phyloP scores from a whole-genome alignment of 2,329 filamentous ascomycete species.

The Xylaria sp. region DNA sequence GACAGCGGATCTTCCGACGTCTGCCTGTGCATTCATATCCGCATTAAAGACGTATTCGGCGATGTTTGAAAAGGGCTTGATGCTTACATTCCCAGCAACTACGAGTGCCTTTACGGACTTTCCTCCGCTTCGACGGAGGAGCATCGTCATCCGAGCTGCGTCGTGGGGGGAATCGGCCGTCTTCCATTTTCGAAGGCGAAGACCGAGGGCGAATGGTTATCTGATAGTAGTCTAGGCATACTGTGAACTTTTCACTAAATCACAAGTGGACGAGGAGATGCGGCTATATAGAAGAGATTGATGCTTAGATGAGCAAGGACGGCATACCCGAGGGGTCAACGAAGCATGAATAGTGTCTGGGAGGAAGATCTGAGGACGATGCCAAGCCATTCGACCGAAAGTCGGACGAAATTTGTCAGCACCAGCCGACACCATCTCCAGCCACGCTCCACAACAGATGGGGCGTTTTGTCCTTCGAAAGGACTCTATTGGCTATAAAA shows the following conservation, averaged over 20 bases:
- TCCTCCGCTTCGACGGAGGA: slow-evolving; percentile 36
- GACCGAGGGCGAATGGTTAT: background rate
- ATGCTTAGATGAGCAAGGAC: background rate
- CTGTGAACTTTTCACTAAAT: background rate
- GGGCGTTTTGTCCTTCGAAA: no score
- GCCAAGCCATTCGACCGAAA: slow-evolving; percentile 22
- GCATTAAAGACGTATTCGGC: background rate
- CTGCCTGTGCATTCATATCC: slow-evolving; percentile 28
- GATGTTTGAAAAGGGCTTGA: background rate
- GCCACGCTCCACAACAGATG: background rate
- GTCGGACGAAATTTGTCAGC: slow-evolving; percentile 27
- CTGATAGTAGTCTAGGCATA: background rate
- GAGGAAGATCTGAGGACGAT: slow-evolving; percentile 3
- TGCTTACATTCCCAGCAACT: slow-evolving; percentile 51
- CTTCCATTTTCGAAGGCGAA: slow-evolving; percentile 5
- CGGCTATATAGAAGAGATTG: background rate
- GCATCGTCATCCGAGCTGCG: slow-evolving; percentile 14
- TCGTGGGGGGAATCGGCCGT: slow-evolving; percentile 13
- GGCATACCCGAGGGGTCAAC: background rate
- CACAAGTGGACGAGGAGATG: background rate
- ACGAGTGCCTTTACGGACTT: slow-evolving; percentile 48
- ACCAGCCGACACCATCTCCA: background rate
- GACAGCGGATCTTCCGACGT: slow-evolving; percentile 46
- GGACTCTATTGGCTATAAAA: no score
- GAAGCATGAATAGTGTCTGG: background rate